phyloP scores from a whole-genome alignment of 257 asterid genomes.

The Gentiana straminea region DNA sequence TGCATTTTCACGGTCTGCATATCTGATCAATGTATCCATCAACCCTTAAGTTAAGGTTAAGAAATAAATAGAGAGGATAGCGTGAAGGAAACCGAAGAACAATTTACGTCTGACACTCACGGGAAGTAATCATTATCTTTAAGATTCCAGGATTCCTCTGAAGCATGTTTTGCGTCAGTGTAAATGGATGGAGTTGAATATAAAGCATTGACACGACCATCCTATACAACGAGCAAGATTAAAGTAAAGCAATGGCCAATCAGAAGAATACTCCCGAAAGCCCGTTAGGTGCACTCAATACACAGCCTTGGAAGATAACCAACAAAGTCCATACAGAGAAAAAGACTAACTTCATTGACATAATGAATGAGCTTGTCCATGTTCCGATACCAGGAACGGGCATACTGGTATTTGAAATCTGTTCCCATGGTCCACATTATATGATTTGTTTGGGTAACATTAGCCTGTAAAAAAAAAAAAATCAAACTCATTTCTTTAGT shows the following conservation, averaged over 20 bases:
- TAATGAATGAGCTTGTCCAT: constrained; percentile 97
- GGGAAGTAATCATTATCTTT: constrained; percentile 81
- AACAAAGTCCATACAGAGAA: background rate
- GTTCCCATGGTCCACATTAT: constrained; percentile 99
- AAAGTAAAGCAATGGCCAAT: constrained; percentile 3
- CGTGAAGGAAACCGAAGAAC: background rate
- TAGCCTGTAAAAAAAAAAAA: constrained; percentile 42
- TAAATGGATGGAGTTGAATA: constrained; percentile 87
- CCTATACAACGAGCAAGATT: constrained; percentile 32
- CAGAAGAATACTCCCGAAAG: background rate
- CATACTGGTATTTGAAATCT: constrained; percentile 90
- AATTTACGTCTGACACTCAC: constrained; percentile 36
- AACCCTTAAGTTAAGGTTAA: constrained; percentile 6
- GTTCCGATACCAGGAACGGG: constrained; percentile 72
- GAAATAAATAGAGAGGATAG: background rate
- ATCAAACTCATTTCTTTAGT: too few relatives aligned
- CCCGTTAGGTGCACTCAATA: background rate
- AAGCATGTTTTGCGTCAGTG: constrained; percentile 77
- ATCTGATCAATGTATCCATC: constrained; percentile 39
- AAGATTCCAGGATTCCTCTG: constrained; percentile 80
- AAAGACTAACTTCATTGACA: constrained; percentile 59
- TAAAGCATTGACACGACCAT: constrained; percentile 94
- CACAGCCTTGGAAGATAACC: background rate
- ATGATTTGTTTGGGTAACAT: constrained; percentile 85
- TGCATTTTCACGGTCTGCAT: constrained; percentile 76